Base-by-base conservation (phyloP, 1,284 basidiomycete species). In the Cystobasidium sp. region DNA sequence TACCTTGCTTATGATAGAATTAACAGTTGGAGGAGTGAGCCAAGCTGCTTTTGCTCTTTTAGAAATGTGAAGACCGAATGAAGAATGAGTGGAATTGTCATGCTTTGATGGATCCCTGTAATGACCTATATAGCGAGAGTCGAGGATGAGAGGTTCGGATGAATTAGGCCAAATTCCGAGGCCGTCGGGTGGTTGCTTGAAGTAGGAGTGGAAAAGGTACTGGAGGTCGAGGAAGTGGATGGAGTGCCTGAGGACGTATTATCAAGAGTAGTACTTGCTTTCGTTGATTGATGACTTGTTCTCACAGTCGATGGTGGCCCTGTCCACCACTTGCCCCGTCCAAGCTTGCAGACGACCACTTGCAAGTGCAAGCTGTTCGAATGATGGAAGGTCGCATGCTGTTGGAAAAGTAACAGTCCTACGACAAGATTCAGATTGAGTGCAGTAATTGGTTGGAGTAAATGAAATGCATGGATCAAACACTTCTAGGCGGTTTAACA, bases 31-130 rank as follows among this genome's bases (percentile, higher is more conserved):
- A 20, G 64, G 64, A 18, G 64, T 37, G 43, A 66, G 53, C 64
- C 64, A 66, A 4, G 64, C 47, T 39, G 47, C 64, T 53, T 49
- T 66, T 39, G 31, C 64, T 39, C 64, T 37, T n/a, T 20, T 51
- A 9, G 49, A 39, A 8, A 39, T 20, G 10, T 47, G 49, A 41
- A 66, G 64, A 8, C n/a, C 20, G 41, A 52, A 46, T 16, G 43
- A 31, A 31, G 31, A 31, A 31, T 31, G 31, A 5, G 31, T 31
- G 31, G 2, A 1, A 31, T 31, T 31, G 37, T 71, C 69, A 51
- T 71, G 69, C 69, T 55, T 65, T 51, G 71, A 65, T 51, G 74
- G 53, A 44, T 76, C 58, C 56, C 58, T 51, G 64, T 68, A 56
- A 47, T 68, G 58, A 18, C 52, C 46, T 55, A 63, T 63, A 71